Conservation (phyloP, 1,139 yeast genomes). For the Geotrichum aggregatum region DNA sequence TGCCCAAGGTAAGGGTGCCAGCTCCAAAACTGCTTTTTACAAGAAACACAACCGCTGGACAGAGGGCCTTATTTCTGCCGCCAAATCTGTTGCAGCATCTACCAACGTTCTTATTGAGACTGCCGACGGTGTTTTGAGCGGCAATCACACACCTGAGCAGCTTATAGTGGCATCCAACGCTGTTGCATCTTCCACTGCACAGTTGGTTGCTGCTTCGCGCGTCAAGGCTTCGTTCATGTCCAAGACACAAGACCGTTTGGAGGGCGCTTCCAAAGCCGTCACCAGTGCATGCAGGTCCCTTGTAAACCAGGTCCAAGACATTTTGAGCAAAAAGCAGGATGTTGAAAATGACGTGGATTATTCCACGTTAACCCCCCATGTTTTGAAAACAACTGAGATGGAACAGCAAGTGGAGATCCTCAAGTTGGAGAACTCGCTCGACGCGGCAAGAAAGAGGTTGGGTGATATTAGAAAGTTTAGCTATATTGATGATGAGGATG, state of each 20-base stretch:
- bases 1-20: conserved; percentile 61
- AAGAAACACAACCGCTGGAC: conserved; percentile 91
- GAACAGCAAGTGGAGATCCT: conserved; percentile 90
- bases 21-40: conserved; percentile 70
- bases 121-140: conserved; percentile 77
- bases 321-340: conserved; percentile 43
- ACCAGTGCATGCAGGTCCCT: conserved; percentile 69
- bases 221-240: conserved; percentile 79
- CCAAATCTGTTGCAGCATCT: conserved; percentile 82
- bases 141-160: conserved; percentile 68
- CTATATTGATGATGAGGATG: conserved; percentile 60
- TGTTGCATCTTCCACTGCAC: conserved; percentile 91
- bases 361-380: conserved; percentile 67
- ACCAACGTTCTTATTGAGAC: conserved; percentile 75
- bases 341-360: conserved; percentile 55
- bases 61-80: conserved; percentile 87
- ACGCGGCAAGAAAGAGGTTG: conserved; percentile 69
- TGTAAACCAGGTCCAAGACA: conserved; percentile 66
- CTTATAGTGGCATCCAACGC: conserved; percentile 87
- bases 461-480: conserved; percentile 82
- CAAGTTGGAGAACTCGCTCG: conserved; percentile 70
- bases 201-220: conserved; percentile 86
- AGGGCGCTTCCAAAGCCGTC: conserved; percentile 64
- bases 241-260: conserved; percentile 71
- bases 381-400: conserved; percentile 84